Evolutionary conservation across 176 grass and related monocot genomes (phyloP).

Genomic region (Thinopyrum elongatum): DNA sequence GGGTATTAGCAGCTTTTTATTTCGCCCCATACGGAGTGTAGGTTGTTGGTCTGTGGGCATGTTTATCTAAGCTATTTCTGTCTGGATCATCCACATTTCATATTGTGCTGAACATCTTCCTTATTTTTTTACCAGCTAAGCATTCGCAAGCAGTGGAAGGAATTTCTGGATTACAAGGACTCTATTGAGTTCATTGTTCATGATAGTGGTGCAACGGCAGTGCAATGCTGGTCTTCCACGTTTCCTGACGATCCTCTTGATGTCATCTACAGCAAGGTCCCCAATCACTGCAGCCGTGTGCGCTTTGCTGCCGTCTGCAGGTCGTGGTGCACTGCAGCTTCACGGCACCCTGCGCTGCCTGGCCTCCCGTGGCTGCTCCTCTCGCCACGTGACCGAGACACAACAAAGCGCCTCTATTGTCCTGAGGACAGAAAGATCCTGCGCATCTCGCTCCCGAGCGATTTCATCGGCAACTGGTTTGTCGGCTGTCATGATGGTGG

Average conservation of each 20-base stretch:
- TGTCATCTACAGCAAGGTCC: background rate
- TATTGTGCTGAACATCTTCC: background rate
- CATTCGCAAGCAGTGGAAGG: slow-evolving; percentile 90
- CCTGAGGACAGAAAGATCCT: background rate
- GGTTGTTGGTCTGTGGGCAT: background rate
- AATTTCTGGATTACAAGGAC: slow-evolving; percentile 80
- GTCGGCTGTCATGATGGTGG: background rate
- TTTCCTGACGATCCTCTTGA: background rate
- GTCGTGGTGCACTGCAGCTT: background rate
- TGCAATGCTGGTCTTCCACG: background rate
- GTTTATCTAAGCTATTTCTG: background rate
- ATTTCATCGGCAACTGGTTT: background rate
- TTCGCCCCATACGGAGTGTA: background rate
- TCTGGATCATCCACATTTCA: background rate
- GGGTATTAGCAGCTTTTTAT: background rate
- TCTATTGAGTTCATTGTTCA: slow-evolving; percentile 70
- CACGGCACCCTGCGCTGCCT: background rate
- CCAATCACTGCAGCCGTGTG: background rate
- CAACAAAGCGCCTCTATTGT: background rate
- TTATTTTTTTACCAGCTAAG: slow-evolving; percentile 40
- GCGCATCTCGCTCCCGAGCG: background rate
- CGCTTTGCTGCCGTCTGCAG: background rate
- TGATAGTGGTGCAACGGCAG: slow-evolving; percentile 33
- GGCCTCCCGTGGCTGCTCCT: background rate
- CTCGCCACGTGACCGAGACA: background rate